phyloP scores from a whole-genome alignment of 148 eudicot species.

The Tetragonia tetragonoides region DNA sequence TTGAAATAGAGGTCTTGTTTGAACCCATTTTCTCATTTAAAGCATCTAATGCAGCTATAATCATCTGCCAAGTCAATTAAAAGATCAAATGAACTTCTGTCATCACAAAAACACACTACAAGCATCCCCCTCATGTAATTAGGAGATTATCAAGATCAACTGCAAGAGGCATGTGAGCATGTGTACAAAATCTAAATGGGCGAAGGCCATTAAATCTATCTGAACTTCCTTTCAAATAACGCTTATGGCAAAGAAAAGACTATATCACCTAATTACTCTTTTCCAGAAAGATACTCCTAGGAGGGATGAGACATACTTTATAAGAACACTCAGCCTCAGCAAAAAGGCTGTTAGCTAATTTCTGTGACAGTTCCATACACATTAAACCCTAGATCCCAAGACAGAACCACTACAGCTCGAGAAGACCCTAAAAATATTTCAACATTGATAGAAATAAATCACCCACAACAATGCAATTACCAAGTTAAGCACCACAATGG shows the following conservation, averaged over 20 bases:
- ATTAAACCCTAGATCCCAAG: neutral
- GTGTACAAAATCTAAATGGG: neutral
- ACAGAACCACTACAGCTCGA: neutral
- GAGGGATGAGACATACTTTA: neutral
- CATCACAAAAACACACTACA: neutral
- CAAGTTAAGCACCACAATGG: neutral
- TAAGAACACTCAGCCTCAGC: neutral
- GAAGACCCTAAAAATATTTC: neutral
- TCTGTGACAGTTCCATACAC: neutral
- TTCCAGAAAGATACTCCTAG: neutral
- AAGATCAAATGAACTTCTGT: neutral
- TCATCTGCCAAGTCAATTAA: slow-evolving; percentile 34
- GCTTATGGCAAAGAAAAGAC: no score
- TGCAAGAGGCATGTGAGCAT: neutral
- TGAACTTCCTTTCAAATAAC: no score
- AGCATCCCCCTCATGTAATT: neutral
- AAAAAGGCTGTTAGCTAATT: neutral
- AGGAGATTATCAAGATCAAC: no score
- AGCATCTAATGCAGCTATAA: slow-evolving; percentile 38
- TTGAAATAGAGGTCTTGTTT: slow-evolving; percentile 46
- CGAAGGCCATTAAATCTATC: no score
- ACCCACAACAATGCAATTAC: neutral
- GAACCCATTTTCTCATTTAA: slow-evolving; percentile 41
- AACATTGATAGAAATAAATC: neutral
- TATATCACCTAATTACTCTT: neutral